A percentile compares a stretch with the other conserved stretches of the same genome.
Evolutionary conservation across 768 basidiomycete species (phyloP).

Genomic region (Mycena polygramma): DNA sequence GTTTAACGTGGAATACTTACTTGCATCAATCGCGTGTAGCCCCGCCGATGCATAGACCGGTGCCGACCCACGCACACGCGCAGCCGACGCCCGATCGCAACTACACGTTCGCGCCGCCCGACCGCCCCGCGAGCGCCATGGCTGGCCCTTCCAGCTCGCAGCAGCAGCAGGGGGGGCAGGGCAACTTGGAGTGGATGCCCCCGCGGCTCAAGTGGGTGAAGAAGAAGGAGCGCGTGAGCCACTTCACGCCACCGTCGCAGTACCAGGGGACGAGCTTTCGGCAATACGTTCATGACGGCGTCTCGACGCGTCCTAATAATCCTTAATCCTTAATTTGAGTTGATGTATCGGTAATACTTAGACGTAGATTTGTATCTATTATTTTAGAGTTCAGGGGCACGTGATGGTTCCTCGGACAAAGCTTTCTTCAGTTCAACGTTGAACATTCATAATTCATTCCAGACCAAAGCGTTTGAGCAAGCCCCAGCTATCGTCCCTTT

Average conservation of each 20-base stretch:
- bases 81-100: constrained; percentile 8
- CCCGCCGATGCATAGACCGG: constrained; percentile 15
- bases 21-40: neutral
- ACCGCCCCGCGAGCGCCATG: constrained; percentile 37
- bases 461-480: too few species aligned
- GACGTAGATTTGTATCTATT: constrained; percentile 7
- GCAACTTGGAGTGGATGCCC: constrained; percentile 32
- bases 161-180: constrained; percentile 2
- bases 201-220: constrained; percentile 38
- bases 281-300: constrained; percentile 39
- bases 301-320: constrained; percentile 16
- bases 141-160: constrained; percentile 7
- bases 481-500: too few species aligned
- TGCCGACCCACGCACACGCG: constrained; percentile 6
- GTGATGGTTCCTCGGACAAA: constrained; percentile 13
- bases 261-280: constrained; percentile 38
- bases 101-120: constrained; percentile 32
- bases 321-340: neutral
- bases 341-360: neutral
- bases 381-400: neutral
- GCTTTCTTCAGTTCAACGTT: too few species aligned
- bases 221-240: constrained; percentile 39
- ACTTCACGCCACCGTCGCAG: constrained; percentile 38
- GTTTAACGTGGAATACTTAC: neutral
- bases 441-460: too few species aligned